Base-by-base conservation (phyloP, 305 asterid species). In the Petunia hybrid region DNA sequence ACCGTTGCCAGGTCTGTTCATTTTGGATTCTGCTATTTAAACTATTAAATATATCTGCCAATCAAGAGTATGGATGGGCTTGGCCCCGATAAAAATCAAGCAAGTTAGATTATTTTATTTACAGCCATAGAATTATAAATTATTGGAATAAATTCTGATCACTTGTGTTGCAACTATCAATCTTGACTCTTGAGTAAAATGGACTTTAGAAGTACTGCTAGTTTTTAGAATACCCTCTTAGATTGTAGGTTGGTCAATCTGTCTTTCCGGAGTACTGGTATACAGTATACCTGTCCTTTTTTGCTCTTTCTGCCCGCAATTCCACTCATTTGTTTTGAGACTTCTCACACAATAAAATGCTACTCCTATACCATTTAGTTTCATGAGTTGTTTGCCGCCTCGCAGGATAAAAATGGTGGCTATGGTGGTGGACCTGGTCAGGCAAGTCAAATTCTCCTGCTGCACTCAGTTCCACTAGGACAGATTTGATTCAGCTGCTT, bases 401-500 rank as follows among this genome's bases (percentile, higher is more conserved):
- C 84, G 83, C 88, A 96, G 99, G 98, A 91, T 81, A 86, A 86
- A 71, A 85, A 93, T 82, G 99, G 99, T 85, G 99, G 98, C 80
- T 96, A 94, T 85, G 97, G 98, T 45, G 99, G 99, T 76, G 99
- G 99, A 90, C 99, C 99, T 57, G 97, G 98, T 79, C 99, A 96
- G 97, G 99, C 91, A 77, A 82, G 89, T 82, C 78, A 73, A 73
- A 73, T 73, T 73, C 78, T 82, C 64, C 9, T 22, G 42, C 65
- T 82, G 16, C 82, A 75, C 76, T 35, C 63, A 51, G 35, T 73
- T 35, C 78, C 63, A 53, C 31, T 31, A 22, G 8, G 42, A 12
- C 63, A 73, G 78, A 73, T 73, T 71, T 73, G 46, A 35, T 62
- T 73, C 36, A 51, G 45, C 63, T 73, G 42, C 62, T 51, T 48